Conservation (phyloP, 805 yeast species). For the Ogataea methylovora region DNA sequence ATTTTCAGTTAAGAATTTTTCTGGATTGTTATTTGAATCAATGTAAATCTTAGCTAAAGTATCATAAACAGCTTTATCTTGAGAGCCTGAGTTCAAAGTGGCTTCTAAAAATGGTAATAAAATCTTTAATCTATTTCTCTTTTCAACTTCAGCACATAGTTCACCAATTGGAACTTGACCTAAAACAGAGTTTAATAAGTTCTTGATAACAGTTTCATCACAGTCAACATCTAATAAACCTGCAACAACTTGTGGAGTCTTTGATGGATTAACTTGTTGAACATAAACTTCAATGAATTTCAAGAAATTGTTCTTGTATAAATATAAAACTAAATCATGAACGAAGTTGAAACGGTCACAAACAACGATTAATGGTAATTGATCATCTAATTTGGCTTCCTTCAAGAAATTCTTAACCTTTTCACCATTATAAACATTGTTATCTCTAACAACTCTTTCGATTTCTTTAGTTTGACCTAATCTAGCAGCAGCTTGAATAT, state of each 20-base stretch:
- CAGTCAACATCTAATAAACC: conserved; percentile 96
- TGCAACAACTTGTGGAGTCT: conserved; percentile 94
- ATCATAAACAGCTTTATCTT: conserved; percentile 84
- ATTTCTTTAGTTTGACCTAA: conserved; percentile 88
- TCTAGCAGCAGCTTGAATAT: conserved; percentile 89
- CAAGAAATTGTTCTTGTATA: conserved; percentile 93
- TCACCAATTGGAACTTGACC: conserved; percentile 93
- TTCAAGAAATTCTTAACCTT: conserved; percentile 95
- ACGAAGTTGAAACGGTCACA: conserved; percentile 89
- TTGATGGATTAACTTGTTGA: conserved; percentile 93
- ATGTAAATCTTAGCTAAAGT: conserved; percentile 96
- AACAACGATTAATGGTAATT: conserved; percentile 91
- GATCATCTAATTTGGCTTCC: conserved; percentile 90
- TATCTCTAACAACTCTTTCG: conserved; percentile 92
- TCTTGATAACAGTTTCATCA: conserved; percentile 82
- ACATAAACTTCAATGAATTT: conserved; percentile 97
- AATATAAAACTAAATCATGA: conserved; percentile 86
- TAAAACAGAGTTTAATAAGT: conserved; percentile 71
- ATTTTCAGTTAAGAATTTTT: conserved; percentile 90
- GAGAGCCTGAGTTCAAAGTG: conserved; percentile 73
- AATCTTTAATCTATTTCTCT: conserved; percentile 88
- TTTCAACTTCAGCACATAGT: conserved; percentile 90
- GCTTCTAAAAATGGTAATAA: conserved; percentile 90
- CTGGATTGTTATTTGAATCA: conserved; percentile 96
- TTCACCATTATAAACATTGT: conserved; percentile 91